phyloP scores from a whole-genome alignment of 345 rosid species.

The Barbarea vulgaris region DNA sequence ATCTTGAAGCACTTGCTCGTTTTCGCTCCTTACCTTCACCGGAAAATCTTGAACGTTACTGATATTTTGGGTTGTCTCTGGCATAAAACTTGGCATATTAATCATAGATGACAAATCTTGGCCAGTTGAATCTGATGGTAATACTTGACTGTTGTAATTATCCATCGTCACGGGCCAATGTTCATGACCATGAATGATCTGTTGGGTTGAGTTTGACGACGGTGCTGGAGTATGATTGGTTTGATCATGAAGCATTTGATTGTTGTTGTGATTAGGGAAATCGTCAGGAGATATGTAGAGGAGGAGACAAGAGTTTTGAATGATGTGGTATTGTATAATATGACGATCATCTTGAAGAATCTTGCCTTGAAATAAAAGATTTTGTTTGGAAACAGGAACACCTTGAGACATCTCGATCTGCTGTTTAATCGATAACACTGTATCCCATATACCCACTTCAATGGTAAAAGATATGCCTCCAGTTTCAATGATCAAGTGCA shows the following conservation, averaged over 20 bases:
- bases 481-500: constrained; percentile 62
- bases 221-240: background rate
- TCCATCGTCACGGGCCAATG: background rate
- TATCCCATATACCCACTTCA: background rate
- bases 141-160: no score
- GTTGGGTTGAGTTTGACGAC: background rate
- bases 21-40: no score
- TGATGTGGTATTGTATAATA: background rate
- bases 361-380: background rate
- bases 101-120: no score
- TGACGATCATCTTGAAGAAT: background rate
- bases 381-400: background rate
- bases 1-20: no score
- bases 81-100: no score
- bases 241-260: background rate
- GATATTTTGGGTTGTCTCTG: no score
- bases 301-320: constrained; percentile 47
- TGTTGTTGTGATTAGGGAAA: background rate
- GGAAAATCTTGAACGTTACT: no score
- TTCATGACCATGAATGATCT: background rate
- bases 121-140: background rate
- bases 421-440: background rate
- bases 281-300: constrained; percentile 41
- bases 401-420: background rate
- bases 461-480: background rate